A percentile compares a stretch with the other conserved stretches of the same genome.
Conservation (phyloP, 2,329 filamentous ascomycete genomes). For the Neurospora crassa region DNA sequence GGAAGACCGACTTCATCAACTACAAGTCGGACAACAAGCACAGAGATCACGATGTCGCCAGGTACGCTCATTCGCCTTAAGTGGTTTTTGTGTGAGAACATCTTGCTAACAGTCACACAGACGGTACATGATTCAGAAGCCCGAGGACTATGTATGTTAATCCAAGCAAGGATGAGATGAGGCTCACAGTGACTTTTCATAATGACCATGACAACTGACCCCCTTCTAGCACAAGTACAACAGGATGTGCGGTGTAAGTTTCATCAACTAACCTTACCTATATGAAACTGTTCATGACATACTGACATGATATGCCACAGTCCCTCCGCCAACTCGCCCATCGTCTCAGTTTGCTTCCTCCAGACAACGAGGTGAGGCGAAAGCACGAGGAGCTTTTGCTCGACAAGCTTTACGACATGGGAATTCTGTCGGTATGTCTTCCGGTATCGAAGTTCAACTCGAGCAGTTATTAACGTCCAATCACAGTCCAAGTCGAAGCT, state of each 20-base stretch:
- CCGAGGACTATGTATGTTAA: conserved; percentile 40
- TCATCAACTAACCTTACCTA: neutral
- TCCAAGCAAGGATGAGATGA: neutral
- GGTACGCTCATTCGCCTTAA: conserved; percentile 26
- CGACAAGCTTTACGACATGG: conserved; percentile 89
- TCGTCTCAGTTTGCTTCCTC: conserved; percentile 72
- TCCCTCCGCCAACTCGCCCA: conserved; percentile 87
- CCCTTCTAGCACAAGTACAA: conserved; percentile 59
- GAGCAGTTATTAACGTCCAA: neutral
- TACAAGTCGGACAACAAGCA: conserved; percentile 83
- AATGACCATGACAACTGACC: conserved; percentile 7
- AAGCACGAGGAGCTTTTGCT: conserved; percentile 83
- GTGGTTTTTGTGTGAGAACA: neutral
- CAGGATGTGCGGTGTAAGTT: conserved; percentile 48
- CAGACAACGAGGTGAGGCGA: conserved; percentile 64
- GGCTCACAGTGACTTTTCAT: neutral
- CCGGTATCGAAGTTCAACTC: too few relatives aligned
- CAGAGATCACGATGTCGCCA: conserved; percentile 58
- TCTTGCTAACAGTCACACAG: conserved; percentile 27
- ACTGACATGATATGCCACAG: neutral
- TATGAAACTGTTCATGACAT: neutral
- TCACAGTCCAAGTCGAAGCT: conserved; percentile 57
- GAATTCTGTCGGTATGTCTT: conserved; percentile 51
- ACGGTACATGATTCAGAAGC: conserved; percentile 85
- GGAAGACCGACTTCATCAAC: conserved; percentile 74